A percentile compares a stretch with the other conserved stretches of the same genome.
Evolutionary conservation across 1,139 yeast species (phyloP).

Genomic region (Pichia sp.): DNA sequence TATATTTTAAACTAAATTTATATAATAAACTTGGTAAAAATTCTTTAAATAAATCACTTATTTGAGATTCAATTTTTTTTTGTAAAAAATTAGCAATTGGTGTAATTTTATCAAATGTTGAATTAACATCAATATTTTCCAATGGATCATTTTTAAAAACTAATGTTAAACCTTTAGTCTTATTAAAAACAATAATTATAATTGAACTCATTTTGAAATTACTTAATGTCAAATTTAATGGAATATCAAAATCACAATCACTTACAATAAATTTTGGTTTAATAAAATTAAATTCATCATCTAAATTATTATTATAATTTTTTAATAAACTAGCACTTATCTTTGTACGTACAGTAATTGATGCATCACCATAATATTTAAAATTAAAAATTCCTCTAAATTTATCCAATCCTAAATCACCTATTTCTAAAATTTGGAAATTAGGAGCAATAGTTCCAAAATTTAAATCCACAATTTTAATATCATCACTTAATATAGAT

Average conservation of each 20-base stretch:
- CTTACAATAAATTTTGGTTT: slow-evolving; percentile 65
- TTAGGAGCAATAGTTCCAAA: slow-evolving; percentile 76
- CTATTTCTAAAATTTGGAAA: slow-evolving; percentile 78
- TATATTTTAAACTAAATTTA: slow-evolving; percentile 67
- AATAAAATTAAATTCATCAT: slow-evolving; percentile 42
- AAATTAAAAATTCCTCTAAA: slow-evolving; percentile 84
- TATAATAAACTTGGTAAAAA: slow-evolving; percentile 78
- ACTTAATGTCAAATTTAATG: slow-evolving; percentile 68
- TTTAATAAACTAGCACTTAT: slow-evolving; percentile 82
- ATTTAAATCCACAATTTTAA: slow-evolving; percentile 64
- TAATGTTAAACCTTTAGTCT: slow-evolving; percentile 74
- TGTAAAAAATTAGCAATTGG: slow-evolving; percentile 78
- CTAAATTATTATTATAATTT: slow-evolving; percentile 51
- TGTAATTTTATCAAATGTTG: slow-evolving; percentile 80
- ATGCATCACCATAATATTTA: slow-evolving; percentile 74
- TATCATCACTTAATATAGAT: slow-evolving; percentile 66
- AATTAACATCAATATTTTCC: slow-evolving; percentile 72
- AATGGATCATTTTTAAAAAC: slow-evolving; percentile 87
- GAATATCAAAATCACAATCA: slow-evolving; percentile 66
- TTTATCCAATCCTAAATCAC: slow-evolving; percentile 73
- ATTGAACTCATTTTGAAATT: slow-evolving; percentile 73
- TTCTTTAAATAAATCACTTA: slow-evolving; percentile 74
- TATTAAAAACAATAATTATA: slow-evolving; percentile 76
- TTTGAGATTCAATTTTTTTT: slow-evolving; percentile 74
- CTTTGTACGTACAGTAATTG: slow-evolving; percentile 70